Conservation (phyloP, 1,284 basidiomycete species). For the Boletus austroedulis region DNA sequence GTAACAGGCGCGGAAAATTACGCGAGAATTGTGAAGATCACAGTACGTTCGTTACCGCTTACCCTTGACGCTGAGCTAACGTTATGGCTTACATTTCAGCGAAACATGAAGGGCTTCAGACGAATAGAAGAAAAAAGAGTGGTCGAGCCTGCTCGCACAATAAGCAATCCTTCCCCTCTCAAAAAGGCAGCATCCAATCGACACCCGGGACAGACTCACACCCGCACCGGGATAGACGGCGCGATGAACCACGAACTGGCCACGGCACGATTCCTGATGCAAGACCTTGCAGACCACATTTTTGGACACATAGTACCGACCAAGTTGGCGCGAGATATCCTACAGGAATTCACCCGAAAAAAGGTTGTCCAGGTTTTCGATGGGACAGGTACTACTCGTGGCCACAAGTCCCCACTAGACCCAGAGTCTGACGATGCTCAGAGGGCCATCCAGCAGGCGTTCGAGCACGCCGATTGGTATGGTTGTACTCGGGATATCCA, state of each 20-base stretch:
- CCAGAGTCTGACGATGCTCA: neutral
- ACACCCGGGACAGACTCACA: constrained; percentile 5
- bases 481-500: neutral
- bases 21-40: neutral
- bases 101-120: constrained; percentile 7
- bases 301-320: constrained; percentile 12
- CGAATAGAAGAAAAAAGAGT: neutral
- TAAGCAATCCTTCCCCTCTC: neutral
- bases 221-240: neutral
- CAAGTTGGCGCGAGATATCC: constrained; percentile 1
- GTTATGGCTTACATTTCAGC: neutral
- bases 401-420: neutral
- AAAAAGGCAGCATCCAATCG: constrained; percentile 3
- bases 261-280: neutral
- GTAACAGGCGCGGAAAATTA: neutral
- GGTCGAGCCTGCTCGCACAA: neutral
- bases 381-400: neutral
- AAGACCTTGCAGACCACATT: constrained; percentile 12
- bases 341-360: neutral
- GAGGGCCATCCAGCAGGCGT: constrained; percentile 3
- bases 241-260: constrained; percentile 10
- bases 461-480: neutral
- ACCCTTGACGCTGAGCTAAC: neutral
- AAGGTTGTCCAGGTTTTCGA: constrained; percentile 2
- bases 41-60: constrained; percentile 2